Percentiles rank a stretch among this genome's conserved stretches.
phyloP scores from a whole-genome alignment of 2,329 filamentous ascomycete species.

The Colletotrichum sp. region DNA sequence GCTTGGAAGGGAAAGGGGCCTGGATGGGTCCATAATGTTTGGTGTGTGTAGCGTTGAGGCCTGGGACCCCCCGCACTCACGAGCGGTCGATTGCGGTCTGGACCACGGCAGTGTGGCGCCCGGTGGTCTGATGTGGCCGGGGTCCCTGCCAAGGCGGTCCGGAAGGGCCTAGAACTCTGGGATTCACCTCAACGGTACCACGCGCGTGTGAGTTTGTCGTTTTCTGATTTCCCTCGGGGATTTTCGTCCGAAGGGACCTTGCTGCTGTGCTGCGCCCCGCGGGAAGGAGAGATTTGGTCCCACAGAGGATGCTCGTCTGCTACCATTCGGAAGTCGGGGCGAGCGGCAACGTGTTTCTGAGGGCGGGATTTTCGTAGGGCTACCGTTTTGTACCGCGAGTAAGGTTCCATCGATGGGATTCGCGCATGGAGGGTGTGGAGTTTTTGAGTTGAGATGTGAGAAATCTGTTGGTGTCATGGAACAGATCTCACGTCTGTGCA shows the following conservation, averaged over 20 bases:
- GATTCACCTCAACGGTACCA: neutral
- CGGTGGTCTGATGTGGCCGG: constrained; percentile 10
- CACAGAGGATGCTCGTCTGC: neutral
- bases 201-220: neutral
- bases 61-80: neutral
- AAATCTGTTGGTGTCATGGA: neutral
- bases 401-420: neutral
- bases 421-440: neutral
- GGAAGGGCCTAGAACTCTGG: constrained; percentile 11
- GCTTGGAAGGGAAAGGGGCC: neutral
- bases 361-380: neutral
- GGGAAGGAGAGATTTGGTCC: neutral
- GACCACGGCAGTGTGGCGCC: constrained; percentile 10
- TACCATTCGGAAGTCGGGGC: neutral
- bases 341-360: neutral
- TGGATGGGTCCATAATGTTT: neutral
- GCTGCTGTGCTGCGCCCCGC: neutral
- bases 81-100: constrained; percentile 18
- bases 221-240: neutral
- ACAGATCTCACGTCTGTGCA: neutral
- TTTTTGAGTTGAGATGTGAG: neutral
- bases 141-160: constrained; percentile 12
- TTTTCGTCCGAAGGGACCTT: neutral
- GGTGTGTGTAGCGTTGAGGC: neutral
- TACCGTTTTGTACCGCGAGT: neutral